Evolutionary conservation across 495 filamentous ascomycete species (phyloP).

Genomic region (Cercophora sp.): DNA sequence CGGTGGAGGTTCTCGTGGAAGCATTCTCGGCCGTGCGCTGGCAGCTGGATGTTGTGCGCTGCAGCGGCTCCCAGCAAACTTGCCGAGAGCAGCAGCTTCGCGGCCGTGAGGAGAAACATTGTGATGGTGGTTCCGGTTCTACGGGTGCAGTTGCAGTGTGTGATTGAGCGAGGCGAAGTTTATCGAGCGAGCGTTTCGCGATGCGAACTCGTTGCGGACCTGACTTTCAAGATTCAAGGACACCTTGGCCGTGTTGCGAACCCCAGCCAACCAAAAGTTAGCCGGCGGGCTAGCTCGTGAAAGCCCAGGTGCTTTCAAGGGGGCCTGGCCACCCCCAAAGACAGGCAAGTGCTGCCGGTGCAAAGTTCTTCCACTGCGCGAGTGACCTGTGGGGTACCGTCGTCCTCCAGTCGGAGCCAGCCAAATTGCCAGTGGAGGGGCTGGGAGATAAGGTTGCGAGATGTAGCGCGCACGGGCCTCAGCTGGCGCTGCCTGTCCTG

Average conservation of each 20-base stretch:
- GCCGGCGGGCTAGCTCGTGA: conserved; percentile 13
- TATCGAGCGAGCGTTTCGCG: conserved; percentile 22
- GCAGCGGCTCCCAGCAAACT: conserved; percentile 57
- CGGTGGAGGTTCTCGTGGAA: conserved; percentile 91
- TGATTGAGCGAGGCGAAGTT: conserved; percentile 10
- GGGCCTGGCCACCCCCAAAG: neutral
- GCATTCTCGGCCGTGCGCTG: conserved; percentile 87
- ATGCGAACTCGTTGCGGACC: conserved; percentile 10
- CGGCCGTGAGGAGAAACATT: conserved; percentile 33
- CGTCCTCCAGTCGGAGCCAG: neutral
- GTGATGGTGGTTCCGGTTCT: conserved; percentile 6
- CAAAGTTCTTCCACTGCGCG: conserved; percentile 23
- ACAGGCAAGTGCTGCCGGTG: conserved; percentile 14
- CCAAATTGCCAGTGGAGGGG: conserved; percentile 6
- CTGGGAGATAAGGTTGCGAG: conserved; percentile 27
- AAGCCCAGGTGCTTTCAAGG: neutral
- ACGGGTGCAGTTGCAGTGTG: neutral
- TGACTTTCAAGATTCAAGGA: conserved; percentile 17
- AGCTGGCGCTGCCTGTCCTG: conserved; percentile 5
- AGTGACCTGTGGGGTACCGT: conserved; percentile 13
- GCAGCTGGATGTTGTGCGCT: conserved; percentile 93
- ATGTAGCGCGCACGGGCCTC: conserved; percentile 22
- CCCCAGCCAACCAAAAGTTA: conserved; percentile 12
- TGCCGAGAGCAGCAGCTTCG: conserved; percentile 60
- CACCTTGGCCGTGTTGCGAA: conserved; percentile 26